A percentile compares a stretch with the other conserved stretches of the same genome.
Evolutionary conservation across 2,329 filamentous ascomycete genomes (phyloP).

Genomic region (Albophoma yamanashiensis): DNA sequence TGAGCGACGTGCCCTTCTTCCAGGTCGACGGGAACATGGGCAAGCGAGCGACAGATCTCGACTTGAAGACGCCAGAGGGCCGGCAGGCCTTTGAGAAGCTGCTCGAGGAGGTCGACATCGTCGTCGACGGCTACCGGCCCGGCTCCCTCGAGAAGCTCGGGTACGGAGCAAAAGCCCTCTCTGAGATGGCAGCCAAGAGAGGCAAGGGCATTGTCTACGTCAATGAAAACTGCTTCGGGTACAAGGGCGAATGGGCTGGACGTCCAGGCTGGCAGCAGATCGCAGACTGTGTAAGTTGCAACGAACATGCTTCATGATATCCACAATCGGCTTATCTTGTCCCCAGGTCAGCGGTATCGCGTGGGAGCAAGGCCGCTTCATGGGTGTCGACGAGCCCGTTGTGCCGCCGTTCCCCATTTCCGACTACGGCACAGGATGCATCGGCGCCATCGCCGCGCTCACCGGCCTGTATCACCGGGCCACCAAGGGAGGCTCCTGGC

Average conservation of each 20-base stretch:
- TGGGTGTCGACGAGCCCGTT: constrained; percentile 51
- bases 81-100: constrained; percentile 46
- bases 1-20: constrained; percentile 64
- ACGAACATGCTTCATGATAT: background rate
- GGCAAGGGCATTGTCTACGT: constrained; percentile 57
- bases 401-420: constrained; percentile 55
- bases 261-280: constrained; percentile 65
- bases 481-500: constrained; percentile 53
- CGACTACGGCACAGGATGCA: constrained; percentile 61
- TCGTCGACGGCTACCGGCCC: constrained; percentile 59
- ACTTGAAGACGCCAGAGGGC: constrained; percentile 46
- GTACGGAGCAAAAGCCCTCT: constrained; percentile 46
- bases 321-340: background rate
- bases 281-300: constrained; percentile 43
- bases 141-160: constrained; percentile 53
- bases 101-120: constrained; percentile 50
- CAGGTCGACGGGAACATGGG: constrained; percentile 64
- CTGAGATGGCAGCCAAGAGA: constrained; percentile 39
- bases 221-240: constrained; percentile 63
- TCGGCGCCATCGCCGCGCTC: constrained; percentile 58
- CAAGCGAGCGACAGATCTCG: constrained; percentile 54
- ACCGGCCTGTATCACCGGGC: constrained; percentile 53
- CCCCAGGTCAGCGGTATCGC: constrained; percentile 42
- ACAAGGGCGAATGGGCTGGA: constrained; percentile 44
- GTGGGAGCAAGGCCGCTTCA: constrained; percentile 51